These are phyloP conservation scores for Erodium moschatum DNA, from an alignment of 441 rosid species.

Conservation along the genomic window DNA sequence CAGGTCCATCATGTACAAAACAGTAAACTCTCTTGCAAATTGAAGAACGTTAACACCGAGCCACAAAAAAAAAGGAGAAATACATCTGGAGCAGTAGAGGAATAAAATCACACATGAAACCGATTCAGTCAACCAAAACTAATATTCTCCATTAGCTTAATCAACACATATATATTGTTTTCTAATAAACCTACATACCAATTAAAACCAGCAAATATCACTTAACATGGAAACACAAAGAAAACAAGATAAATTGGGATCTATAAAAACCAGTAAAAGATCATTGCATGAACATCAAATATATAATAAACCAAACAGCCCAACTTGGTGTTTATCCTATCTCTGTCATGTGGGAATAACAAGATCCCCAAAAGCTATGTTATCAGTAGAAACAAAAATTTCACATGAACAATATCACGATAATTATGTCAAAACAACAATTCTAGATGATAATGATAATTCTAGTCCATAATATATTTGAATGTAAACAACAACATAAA, in stretches of 20 bases:
- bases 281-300: background rate
- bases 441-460: background rate
- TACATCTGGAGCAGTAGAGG: no score
- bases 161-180: no score
- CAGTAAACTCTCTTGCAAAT: no score
- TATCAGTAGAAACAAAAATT: background rate
- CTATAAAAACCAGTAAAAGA: background rate
- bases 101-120: no score
- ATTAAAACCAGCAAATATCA: slow-evolving; percentile 1
- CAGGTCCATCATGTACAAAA: no score
- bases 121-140: no score
- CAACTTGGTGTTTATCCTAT: background rate
- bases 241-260: background rate
- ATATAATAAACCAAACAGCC: background rate
- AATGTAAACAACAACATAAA: slow-evolving; percentile 5
- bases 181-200: background rate
- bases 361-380: background rate
- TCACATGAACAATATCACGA: background rate
- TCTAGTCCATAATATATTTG: slow-evolving; percentile 7
- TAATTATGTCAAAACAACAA: no score
- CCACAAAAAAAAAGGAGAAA: no score
- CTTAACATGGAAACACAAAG: background rate
- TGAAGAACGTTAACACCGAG: no score
- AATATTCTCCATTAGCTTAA: no score
- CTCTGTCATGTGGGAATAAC: background rate